These are phyloP conservation scores for Elsinoe australis DNA, from an alignment of 2,329 filamentous ascomycete species.

Conservation along the genomic window DNA sequence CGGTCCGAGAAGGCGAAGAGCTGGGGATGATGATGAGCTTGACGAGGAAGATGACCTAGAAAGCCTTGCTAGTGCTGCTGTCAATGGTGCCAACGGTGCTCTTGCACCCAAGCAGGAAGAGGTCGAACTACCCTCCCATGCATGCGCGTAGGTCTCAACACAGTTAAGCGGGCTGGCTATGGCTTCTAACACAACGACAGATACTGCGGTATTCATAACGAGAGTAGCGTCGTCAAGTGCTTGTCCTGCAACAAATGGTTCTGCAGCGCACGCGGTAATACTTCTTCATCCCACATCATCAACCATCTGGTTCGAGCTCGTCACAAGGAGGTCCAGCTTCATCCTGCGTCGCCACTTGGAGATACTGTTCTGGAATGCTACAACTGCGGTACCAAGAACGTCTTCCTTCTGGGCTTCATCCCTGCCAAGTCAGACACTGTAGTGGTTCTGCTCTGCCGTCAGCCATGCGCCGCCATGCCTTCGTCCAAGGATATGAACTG, in stretches of 20 bases:
- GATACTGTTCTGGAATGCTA: slow-evolving; percentile 98
- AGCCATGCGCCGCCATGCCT: slow-evolving; percentile 88
- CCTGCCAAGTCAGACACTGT: slow-evolving; percentile 98
- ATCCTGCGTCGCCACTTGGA: slow-evolving; percentile 83
- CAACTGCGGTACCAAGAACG: slow-evolving; percentile 99
- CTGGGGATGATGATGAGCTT: slow-evolving; percentile 83
- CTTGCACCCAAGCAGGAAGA: slow-evolving; percentile 67
- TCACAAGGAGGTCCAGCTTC: slow-evolving; percentile 97
- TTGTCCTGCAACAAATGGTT: slow-evolving; percentile 97
- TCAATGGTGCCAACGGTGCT: slow-evolving; percentile 62
- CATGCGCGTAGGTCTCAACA: slow-evolving; percentile 72
- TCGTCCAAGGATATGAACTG: slow-evolving; percentile 99
- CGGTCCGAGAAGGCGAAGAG: slow-evolving; percentile 56
- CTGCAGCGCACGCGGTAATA: slow-evolving; percentile 93
- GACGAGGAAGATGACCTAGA: slow-evolving; percentile 67
- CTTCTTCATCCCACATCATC: slow-evolving; percentile 94
- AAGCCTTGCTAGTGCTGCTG: slow-evolving; percentile 70
- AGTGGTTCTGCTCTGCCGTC: slow-evolving; percentile 90
- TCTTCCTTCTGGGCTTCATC: slow-evolving; percentile 94
- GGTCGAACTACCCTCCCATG: slow-evolving; percentile 77
- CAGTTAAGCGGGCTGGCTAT: not conserved
- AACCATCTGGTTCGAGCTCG: slow-evolving; percentile 95
- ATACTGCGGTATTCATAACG: slow-evolving; percentile 95
- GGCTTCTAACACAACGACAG: slow-evolving; percentile 37
- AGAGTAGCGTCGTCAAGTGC: slow-evolving; percentile 92